Evolutionary conservation across 129 eudicot species (phyloP).

Genomic region (Saussurea involucrata): DNA sequence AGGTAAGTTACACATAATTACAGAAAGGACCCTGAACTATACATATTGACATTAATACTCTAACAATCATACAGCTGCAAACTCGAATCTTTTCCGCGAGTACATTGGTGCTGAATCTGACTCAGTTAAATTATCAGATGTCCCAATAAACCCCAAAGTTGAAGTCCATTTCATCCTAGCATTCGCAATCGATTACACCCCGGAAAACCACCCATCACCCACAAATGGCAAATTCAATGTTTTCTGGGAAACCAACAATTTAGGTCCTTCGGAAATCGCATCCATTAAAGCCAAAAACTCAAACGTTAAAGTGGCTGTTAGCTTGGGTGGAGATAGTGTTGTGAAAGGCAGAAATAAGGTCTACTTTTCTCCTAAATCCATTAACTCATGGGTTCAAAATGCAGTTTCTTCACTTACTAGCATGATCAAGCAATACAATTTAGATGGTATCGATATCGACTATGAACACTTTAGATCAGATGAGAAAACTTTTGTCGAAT

Average conservation of each 20-base stretch:
- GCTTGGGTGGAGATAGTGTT: conserved; percentile 59
- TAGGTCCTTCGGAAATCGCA: conserved; percentile 35
- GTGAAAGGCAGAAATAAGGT: conserved; percentile 11
- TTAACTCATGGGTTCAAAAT: conserved; percentile 55
- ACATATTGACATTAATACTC: not conserved
- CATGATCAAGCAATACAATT: conserved; percentile 38
- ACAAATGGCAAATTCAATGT: conserved; percentile 48
- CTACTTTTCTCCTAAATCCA: conserved; percentile 34
- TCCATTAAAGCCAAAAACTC: conserved; percentile 32
- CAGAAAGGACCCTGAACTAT: not conserved
- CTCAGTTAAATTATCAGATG: conserved; percentile 36
- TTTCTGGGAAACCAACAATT: conserved; percentile 45
- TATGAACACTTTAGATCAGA: conserved; percentile 47
- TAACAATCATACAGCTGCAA: not conserved
- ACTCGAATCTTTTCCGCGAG: too few relatives aligned
- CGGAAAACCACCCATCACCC: conserved; percentile 23
- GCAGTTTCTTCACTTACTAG: conserved; percentile 48
- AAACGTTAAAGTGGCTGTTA: conserved; percentile 53
- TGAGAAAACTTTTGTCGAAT: conserved; percentile 39
- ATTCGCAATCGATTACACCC: conserved; percentile 54
- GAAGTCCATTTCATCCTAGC: conserved; percentile 57
- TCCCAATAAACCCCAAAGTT: conserved; percentile 41
- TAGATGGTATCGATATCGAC: conserved; percentile 61
- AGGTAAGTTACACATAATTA: not conserved
- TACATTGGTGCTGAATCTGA: conserved; percentile 49